phyloP scores from a whole-genome alignment of 2,329 filamentous ascomycete species.

The Akanthomyces dipterigenus region DNA sequence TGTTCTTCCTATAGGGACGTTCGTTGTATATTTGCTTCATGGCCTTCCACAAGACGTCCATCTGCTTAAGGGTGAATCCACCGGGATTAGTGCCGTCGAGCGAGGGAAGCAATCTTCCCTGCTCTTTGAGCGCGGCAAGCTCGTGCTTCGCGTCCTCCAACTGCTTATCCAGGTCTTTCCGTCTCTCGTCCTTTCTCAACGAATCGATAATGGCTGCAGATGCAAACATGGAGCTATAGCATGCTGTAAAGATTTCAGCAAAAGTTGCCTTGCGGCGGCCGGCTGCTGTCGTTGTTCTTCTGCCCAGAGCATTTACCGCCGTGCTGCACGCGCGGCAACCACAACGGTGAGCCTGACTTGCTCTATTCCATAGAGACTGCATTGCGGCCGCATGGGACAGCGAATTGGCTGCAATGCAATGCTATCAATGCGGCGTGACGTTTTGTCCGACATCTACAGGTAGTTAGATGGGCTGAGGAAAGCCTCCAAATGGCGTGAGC shows the following conservation, averaged over 20 bases:
- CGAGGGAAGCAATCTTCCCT: constrained; percentile 18
- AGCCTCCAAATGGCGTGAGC: constrained; percentile 7
- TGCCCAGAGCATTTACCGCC: constrained; percentile 39
- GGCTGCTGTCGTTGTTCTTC: constrained; percentile 43
- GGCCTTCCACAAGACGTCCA: constrained; percentile 25
- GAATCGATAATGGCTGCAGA: constrained; percentile 59
- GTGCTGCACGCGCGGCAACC: constrained; percentile 56
- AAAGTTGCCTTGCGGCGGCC: constrained; percentile 42
- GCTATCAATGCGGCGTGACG: not conserved
- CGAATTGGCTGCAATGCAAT: not conserved
- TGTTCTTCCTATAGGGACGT: constrained; percentile 31
- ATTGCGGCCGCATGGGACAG: constrained; percentile 42
- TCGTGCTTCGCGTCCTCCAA: constrained; percentile 49
- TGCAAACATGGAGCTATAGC: constrained; percentile 62
- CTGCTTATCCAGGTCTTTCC: constrained; percentile 53
- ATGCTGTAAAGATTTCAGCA: constrained; percentile 55
- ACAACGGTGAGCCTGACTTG: constrained; percentile 56
- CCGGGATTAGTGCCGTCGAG: constrained; percentile 10
- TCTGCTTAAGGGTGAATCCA: constrained; percentile 22
- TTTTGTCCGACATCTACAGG: not conserved
- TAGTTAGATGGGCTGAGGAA: not conserved
- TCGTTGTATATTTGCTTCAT: constrained; percentile 25
- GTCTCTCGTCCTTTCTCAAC: constrained; percentile 48
- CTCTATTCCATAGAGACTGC: constrained; percentile 63
- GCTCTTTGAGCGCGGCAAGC: constrained; percentile 32